Evolutionary conservation across 495 filamentous ascomycete species (phyloP), one percentile per base, ranked within the genome.

Genomic region (Aspergillus kassunensis): DNA sequence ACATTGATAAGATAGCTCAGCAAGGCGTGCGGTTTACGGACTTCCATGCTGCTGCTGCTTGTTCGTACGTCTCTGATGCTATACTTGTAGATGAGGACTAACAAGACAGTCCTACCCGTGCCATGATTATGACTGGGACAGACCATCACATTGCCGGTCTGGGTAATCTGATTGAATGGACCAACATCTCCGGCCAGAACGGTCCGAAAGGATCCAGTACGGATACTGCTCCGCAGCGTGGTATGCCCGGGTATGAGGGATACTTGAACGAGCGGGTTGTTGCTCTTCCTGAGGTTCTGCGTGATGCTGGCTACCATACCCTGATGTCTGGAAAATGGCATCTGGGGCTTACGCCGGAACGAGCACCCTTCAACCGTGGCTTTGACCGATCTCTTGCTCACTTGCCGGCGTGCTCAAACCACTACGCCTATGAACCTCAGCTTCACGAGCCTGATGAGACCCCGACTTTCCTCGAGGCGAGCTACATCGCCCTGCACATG

Each of bases 191-290:
- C 33, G 69, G 71, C 21, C 70, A 73, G 47, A 73, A 74, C 49
- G 70, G 65, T 1, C 71, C 71, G 53, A 73, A 75, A 43, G 70
- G 70, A 1, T 69, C 69, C 1, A 58, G 64, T 16, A 72, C 68
- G 60, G 71, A 68, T 54, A 72, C 69, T 0, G 72, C 70, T 1
- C 69, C 70, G 0, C 70, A 75, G 46, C 70, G 70, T 31, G 72
- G 73, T n/a, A 82, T 81, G 79, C 81, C 82, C 1, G 82, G 82
- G 0, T 83, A 86, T 58, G 83, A 85, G 62, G 82, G 82, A 2
- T 86, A 84, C 51, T 71, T 86, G 24, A 84, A 86, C 49, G 78
- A 83, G 39, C 64, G 72, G 6, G 82, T 86, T 19, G 83, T 75
- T 0, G 75, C 83, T 4, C 68, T 87, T 4, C 81, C 83, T 7